Base-by-base conservation (phyloP, 768 basidiomycete genomes). In the Rhodotorula graminis region DNA sequence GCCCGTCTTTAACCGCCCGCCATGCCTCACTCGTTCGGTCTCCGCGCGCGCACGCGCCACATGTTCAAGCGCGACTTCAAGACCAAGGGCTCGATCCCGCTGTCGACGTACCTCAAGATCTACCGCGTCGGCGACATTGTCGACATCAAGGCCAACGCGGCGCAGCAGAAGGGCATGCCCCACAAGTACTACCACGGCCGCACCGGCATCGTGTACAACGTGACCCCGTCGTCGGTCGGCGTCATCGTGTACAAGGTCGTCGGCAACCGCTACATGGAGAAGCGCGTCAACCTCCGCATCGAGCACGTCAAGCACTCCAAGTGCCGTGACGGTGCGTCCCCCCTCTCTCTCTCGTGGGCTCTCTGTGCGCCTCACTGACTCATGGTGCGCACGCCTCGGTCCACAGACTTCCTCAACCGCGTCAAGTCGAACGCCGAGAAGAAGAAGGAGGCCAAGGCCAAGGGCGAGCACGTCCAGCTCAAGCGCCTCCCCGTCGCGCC, bases 1-100 rank as follows among this genome's bases (percentile, higher is more conserved):
- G 29, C 61, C 46, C 57, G 58, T 55, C 47, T 37, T 37, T 71
- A 70, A 62, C 57, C 67, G n/a, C 25, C 68, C 69, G 59, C 52
- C 61, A 97, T 99, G 95, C 95, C 95, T 86, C 93, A 97, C 92
- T 97, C 95, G 69, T 99, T 89, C 88, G 95, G 95, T 92, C 92
- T 94, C 86, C 90, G 95, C 82, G 95, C 95, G 90, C 93, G 95
- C 80, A 98, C 95, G 89, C 93, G 95, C 89, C 37, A 72, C 68
- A 96, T 98, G 94, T 98, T 99, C 91, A 93, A 91, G 88, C 87
- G 91, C 85, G 90, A 89, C 81, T 97, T 98, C 90, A 95, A 95
- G 88, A 91, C 94, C 80, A 89, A 93, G 82, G 96, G 96, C 81
- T 86, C 87, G 77, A 86, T 93, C 74, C 90, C 90, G 82, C 73